These are phyloP conservation scores for Lasiodiplodia citricola DNA, from an alignment of 2,329 filamentous ascomycete genomes.

Conservation along the genomic window DNA sequence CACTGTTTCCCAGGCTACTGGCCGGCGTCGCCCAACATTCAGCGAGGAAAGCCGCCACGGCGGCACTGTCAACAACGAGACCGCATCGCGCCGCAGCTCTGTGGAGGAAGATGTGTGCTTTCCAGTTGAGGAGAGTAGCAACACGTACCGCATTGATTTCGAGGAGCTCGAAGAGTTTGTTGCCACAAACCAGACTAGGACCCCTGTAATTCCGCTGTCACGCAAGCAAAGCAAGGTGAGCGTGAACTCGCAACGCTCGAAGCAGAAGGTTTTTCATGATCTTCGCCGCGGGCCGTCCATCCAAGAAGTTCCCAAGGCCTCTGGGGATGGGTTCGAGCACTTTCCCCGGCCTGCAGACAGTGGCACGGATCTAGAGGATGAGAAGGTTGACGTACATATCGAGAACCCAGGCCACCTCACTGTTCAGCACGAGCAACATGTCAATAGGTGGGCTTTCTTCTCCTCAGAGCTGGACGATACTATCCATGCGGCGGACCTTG, in stretches of 20 bases:
- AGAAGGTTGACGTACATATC: constrained; percentile 44
- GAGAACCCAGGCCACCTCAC: constrained; percentile 36
- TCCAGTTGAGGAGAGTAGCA: constrained; percentile 76
- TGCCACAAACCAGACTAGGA: constrained; percentile 59
- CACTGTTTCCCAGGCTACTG: constrained; percentile 72
- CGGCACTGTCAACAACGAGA: constrained; percentile 66
- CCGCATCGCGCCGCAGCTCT: constrained; percentile 69
- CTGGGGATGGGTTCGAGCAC: constrained; percentile 31
- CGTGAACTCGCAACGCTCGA: constrained; percentile 47
- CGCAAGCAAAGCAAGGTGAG: constrained; percentile 40
- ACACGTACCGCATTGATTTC: constrained; percentile 84
- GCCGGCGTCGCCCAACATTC: constrained; percentile 64
- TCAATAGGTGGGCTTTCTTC: constrained; percentile 94
- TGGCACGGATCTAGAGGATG: constrained; percentile 49
- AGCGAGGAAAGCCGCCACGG: constrained; percentile 64
- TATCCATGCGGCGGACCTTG: constrained; percentile 87
- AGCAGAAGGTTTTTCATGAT: constrained; percentile 65
- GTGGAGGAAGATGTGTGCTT: constrained; percentile 91
- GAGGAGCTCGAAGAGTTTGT: constrained; percentile 95
- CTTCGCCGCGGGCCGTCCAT: constrained; percentile 48
- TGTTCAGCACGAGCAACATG: constrained; percentile 56
- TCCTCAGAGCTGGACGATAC: constrained; percentile 93
- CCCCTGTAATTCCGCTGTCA: constrained; percentile 50
- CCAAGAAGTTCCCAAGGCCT: constrained; percentile 37
- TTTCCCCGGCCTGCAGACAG: constrained; percentile 27